Conservation (phyloP, 129 eudicot species). For the Gnaphalium uliginosum region DNA sequence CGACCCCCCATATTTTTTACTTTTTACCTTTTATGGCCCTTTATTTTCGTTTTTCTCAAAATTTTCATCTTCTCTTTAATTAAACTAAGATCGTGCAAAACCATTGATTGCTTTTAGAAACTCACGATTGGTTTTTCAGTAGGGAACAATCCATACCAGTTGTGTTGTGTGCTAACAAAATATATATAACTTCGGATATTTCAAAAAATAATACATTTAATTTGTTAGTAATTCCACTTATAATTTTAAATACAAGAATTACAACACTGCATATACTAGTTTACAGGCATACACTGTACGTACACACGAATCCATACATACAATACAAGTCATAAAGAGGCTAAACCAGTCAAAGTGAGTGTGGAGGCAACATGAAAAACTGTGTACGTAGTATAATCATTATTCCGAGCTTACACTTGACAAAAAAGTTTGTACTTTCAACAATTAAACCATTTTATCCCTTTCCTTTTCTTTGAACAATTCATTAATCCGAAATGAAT, state of each 20-base stretch:
- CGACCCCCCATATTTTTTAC: slow-evolving; percentile 46
- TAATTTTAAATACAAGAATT: too few species aligned
- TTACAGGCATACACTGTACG: too few species aligned
- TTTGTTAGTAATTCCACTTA: too few species aligned
- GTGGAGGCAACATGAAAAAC: slow-evolving; percentile 25
- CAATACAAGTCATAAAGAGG: not conserved
- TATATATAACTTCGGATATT: too few species aligned
- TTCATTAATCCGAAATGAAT: too few species aligned
- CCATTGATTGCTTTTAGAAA: slow-evolving; percentile 26
- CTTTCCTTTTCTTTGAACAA: not conserved
- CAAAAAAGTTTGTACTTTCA: not conserved
- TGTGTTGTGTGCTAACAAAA: too few species aligned
- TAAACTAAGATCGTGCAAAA: slow-evolving; percentile 25
- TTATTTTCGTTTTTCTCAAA: slow-evolving; percentile 19
- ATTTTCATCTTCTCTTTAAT: not conserved
- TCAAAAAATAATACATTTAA: too few species aligned
- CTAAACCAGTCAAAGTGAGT: slow-evolving; percentile 26
- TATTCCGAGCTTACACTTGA: slow-evolving; percentile 20
- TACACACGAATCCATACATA: not conserved
- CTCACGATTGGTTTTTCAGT: slow-evolving; percentile 27
- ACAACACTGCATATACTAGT: too few species aligned
- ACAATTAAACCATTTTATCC: not conserved
- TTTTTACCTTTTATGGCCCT: slow-evolving; percentile 39
- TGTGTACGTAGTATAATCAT: slow-evolving; percentile 26
- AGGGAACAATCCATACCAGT: slow-evolving; percentile 17